Evolutionary conservation across 2,329 filamentous ascomycete genomes (phyloP).

Genomic region (Scedosporium minutisporum): DNA sequence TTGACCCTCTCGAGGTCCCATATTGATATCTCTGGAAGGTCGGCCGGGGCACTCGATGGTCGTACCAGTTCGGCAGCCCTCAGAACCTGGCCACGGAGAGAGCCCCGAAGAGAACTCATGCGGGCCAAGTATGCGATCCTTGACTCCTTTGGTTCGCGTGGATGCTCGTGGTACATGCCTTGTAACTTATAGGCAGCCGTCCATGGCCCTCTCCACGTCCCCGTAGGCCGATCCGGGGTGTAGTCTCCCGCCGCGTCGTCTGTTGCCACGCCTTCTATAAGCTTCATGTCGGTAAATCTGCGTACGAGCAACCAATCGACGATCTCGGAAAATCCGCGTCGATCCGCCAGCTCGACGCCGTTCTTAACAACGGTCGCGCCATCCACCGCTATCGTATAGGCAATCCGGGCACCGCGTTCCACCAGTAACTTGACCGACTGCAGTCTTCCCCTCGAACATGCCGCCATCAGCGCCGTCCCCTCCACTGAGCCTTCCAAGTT

Average conservation of each 20-base stretch:
- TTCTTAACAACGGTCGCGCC: neutral
- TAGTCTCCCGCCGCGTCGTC: neutral
- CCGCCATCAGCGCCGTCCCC: conserved; percentile 12
- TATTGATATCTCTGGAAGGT: neutral
- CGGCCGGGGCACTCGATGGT: neutral
- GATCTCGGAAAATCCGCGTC: conserved; percentile 5
- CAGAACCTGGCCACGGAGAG: neutral
- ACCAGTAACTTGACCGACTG: conserved; percentile 8
- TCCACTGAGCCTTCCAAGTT: conserved; percentile 8
- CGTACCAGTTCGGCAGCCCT: neutral
- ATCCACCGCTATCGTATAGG: neutral
- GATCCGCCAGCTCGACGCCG: conserved; percentile 7
- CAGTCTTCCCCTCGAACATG: conserved; percentile 7
- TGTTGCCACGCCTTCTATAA: neutral
- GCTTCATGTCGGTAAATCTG: neutral
- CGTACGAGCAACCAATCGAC: conserved; percentile 11
- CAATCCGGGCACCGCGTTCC: conserved; percentile 6
- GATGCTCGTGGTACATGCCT: neutral
- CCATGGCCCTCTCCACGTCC: neutral
- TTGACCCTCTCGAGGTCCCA: neutral
- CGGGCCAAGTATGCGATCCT: neutral
- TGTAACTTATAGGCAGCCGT: neutral
- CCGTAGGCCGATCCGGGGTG: neutral
- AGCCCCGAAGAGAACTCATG: neutral
- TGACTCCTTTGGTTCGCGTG: neutral